A percentile compares a stretch with the other conserved stretches of the same genome.
These are phyloP conservation scores for Boletus sensibilis DNA, from an alignment of 768 basidiomycete genomes.

Conservation along the genomic window DNA sequence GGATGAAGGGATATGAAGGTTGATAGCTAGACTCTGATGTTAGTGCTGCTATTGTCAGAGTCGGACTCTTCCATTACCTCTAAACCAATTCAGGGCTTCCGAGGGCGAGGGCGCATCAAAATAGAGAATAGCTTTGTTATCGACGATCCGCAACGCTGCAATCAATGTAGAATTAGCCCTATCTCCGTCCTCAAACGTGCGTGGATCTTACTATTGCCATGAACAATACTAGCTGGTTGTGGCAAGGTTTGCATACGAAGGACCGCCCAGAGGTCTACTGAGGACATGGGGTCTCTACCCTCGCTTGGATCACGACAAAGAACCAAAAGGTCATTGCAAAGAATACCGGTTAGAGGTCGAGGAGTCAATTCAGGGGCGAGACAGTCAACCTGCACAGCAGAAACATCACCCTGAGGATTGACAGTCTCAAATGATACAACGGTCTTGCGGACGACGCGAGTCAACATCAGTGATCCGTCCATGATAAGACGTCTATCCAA, in stretches of 20 bases:
- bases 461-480: conserved; percentile 83
- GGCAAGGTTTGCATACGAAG: conserved; percentile 91
- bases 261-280: conserved; percentile 95
- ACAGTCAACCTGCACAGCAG: conserved; percentile 86
- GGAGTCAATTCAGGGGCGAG: conserved; percentile 85
- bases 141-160: conserved; percentile 79
- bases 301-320: conserved; percentile 85
- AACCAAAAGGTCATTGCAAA: conserved; percentile 93
- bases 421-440: conserved; percentile 78
- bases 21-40: conserved; percentile 59
- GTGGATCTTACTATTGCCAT: conserved; percentile 66
- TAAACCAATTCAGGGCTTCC: conserved; percentile 86
- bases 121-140: conserved; percentile 89
- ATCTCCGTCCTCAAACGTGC: background rate
- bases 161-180: conserved; percentile 5
- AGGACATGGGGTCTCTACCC: conserved; percentile 68
- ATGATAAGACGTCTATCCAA: conserved; percentile 77
- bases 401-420: conserved; percentile 72
- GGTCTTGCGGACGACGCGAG: conserved; percentile 87
- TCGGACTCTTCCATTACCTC: conserved; percentile 52
- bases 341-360: conserved; percentile 71
- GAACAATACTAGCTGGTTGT: conserved; percentile 87
- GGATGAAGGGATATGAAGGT: conserved; percentile 82
- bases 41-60: background rate
- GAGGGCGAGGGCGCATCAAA: conserved; percentile 84